A percentile compares a stretch with the other conserved stretches of the same genome.
Conservation (phyloP, 2,329 filamentous ascomycete species). For the Neonectria hederae region DNA sequence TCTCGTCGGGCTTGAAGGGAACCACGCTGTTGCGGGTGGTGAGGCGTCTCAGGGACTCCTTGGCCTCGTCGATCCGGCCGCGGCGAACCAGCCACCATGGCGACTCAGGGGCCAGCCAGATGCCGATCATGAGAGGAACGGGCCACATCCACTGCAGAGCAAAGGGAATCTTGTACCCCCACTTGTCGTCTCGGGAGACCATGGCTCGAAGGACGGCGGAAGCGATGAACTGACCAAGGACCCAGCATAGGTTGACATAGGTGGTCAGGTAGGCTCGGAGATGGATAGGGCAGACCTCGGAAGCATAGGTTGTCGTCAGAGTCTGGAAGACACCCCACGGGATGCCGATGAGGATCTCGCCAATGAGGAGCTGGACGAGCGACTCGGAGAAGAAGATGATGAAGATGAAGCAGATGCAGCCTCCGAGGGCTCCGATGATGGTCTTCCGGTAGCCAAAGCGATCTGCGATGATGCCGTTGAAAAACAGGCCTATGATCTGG, state of each 20-base stretch:
- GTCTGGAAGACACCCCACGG: conserved; percentile 60
- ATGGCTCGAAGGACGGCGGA: conserved; percentile 55
- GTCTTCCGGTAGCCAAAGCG: conserved; percentile 58
- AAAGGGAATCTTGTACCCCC: conserved; percentile 60
- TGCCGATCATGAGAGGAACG: conserved; percentile 53
- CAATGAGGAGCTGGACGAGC: conserved; percentile 53
- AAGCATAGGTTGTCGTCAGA: conserved; percentile 58
- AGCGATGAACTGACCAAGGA: conserved; percentile 58
- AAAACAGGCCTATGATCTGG: conserved; percentile 60
- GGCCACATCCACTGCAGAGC: conserved; percentile 61
- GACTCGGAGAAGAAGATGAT: conserved; percentile 58
- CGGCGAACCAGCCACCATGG: conserved; percentile 61
- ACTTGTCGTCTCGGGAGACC: conserved; percentile 49
- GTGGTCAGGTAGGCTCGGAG: conserved; percentile 60
- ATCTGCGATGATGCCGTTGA: conserved; percentile 60
- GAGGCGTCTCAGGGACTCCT: conserved; percentile 51
- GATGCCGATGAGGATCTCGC: conserved; percentile 58
- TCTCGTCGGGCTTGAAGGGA: conserved; percentile 53
- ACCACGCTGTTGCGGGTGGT: conserved; percentile 49
- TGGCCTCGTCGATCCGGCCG: conserved; percentile 51
- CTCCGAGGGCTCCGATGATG: conserved; percentile 53
- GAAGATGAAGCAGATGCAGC: conserved; percentile 56
- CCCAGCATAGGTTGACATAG: conserved; percentile 61
- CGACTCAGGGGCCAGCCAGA: conserved; percentile 58
- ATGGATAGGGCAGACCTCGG: conserved; percentile 56